These are phyloP conservation scores for Arachis hypogaea DNA, from an alignment of 306 rosid genomes.

Conservation along the genomic window DNA sequence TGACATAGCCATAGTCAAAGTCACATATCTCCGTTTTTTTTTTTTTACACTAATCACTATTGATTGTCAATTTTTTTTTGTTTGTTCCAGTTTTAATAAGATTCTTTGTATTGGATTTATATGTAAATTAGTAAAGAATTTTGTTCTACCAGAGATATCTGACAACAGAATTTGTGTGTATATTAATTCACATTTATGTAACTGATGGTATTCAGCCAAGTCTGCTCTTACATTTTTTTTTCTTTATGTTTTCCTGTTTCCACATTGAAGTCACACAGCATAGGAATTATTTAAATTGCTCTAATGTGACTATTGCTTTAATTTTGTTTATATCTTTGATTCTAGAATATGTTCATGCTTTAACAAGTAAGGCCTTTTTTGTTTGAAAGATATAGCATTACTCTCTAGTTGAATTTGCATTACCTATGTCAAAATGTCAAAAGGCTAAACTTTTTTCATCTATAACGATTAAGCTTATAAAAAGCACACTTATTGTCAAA, in stretches of 20 bases:
- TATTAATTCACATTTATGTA: conserved; percentile 26
- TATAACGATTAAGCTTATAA: no score
- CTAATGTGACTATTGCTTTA: no score
- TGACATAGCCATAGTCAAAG: conserved; percentile 13
- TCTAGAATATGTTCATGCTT: no score
- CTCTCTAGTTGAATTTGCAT: no score
- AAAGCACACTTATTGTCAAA: no score
- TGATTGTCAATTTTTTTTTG: conserved; percentile 37
- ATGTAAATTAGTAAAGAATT: conserved; percentile 68
- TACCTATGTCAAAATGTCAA: no score
- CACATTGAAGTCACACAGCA: background rate
- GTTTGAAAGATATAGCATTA: no score
- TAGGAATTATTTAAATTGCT: background rate
- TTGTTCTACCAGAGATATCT: conserved; percentile 49
- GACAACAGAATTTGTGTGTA: conserved; percentile 48
- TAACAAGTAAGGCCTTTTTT: no score
- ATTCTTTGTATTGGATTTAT: conserved; percentile 46
- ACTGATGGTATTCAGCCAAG: conserved; percentile 12
- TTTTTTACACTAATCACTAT: conserved; percentile 37
- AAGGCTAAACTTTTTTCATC: no score
- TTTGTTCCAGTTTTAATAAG: conserved; percentile 44
- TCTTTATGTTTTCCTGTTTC: background rate
- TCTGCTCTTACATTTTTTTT: background rate
- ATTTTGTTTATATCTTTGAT: no score
- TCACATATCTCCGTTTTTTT: conserved; percentile 2